Percentiles rank a stretch among this genome's conserved stretches.
phyloP scores from a whole-genome alignment of 768 basidiomycete genomes.

The Rickenella mellea region DNA sequence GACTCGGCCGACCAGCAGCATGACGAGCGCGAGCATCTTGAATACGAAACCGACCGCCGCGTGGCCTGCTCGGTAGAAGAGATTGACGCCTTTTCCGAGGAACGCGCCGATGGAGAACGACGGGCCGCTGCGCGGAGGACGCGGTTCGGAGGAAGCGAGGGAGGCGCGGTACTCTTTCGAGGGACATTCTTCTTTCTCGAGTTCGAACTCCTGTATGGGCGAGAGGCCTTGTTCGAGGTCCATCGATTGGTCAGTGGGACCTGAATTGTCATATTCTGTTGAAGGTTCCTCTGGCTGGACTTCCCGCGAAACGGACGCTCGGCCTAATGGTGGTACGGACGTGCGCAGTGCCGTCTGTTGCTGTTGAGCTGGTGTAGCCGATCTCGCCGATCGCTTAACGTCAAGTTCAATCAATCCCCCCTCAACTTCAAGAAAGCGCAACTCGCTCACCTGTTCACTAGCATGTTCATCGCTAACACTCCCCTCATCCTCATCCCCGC shows the following conservation, averaged over 20 bases:
- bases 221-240: slow-evolving; percentile 45
- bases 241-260: slow-evolving; percentile 15
- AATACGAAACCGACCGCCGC: slow-evolving; percentile 10
- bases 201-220: slow-evolving; percentile 60
- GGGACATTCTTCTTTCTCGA: no score
- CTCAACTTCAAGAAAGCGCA: not conserved
- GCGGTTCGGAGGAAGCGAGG: no score
- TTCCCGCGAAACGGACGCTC: slow-evolving; percentile 1
- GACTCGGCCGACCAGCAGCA: slow-evolving; percentile 20
- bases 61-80: slow-evolving; percentile 15
- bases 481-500: slow-evolving; percentile 31
- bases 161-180: no score
- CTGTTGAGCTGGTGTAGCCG: slow-evolving; percentile 27
- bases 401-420: no score
- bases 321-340: slow-evolving; percentile 31
- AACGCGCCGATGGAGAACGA: slow-evolving; percentile 37
- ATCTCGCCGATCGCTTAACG: no score
- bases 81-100: slow-evolving; percentile 34
- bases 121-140: slow-evolving; percentile 5
- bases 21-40: slow-evolving; percentile 10
- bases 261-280: slow-evolving; percentile 18
- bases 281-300: slow-evolving; percentile 11
- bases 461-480: slow-evolving; percentile 39
- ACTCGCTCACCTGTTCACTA: slow-evolving; percentile 31
- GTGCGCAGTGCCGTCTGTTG: slow-evolving; percentile 27